Base-by-base conservation (phyloP, 805 yeast species). In the Pichia manshurica region DNA sequence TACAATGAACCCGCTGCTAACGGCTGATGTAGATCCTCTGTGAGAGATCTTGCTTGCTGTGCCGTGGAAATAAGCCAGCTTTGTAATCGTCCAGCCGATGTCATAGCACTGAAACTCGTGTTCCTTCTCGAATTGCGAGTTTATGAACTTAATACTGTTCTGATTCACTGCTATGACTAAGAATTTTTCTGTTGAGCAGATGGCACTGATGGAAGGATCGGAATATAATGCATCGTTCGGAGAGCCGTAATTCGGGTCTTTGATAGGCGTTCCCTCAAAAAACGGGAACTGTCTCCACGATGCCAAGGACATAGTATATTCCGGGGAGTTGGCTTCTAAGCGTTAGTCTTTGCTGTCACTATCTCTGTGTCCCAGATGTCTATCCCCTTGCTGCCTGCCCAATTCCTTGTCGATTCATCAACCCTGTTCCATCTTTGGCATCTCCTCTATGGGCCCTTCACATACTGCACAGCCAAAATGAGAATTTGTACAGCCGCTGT, bases 251-350 rank as follows among this genome's bases (percentile, higher is more conserved):
- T 77, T 70, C 5, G 98, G 98, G 60, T 93, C 99, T 51, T 81
- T 69, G 17, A 93, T 84, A 5, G 96, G 96, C 0, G 81, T 74
- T 33, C 78, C 74, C 45, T 88, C 96, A 63, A 85, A 89, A 64
- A 91, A 85, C 51, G 87, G 87, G 65, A 91, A 86, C 59, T 86
- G 96, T 50, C 91, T 53, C 69, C 69, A 66, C 19, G 59, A 54
- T 5, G 65, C 55, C 22, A 65, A 51, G 16, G 68, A 64, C 69
- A 65, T 66, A 6, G 5, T 36, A 8, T 34, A 34, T 34, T 34
- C 10, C 4, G 20, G 12, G 33, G 33, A n/a, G n/a, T n/a, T n/a
- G n/a, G 29, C 29, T 8, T 7, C 29, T 8, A 25, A 10, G 29
- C 10, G 29, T 25, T 25, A 8, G 10, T 25, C 29, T 25, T 25